Evolutionary conservation across 192 early-diverging fungal species (phyloP), one percentile per base, ranked within the genome.

Genomic region (Geranomyces variabilis): DNA sequence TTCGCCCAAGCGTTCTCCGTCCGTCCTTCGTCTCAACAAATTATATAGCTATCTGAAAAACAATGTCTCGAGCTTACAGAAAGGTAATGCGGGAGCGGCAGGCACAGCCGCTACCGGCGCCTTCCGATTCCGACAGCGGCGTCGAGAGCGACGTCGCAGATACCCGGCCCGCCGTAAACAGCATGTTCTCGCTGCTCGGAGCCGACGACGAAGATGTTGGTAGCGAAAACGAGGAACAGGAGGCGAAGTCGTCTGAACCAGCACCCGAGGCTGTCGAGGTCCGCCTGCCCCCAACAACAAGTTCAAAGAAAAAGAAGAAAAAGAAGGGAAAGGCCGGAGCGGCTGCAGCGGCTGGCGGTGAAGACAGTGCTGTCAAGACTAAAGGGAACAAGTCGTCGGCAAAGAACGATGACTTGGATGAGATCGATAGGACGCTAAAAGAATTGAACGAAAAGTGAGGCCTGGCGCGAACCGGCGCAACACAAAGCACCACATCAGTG

Each of bases 381-480:
- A 48, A 24, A 9, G 69, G 29, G 19, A 61, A 74, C 31, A 59
- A 69, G 30, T 21, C 24, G 33, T 55, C 55, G 62, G 28, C 43
- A 51, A 48, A 63, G 15, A 77, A 84, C 9, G 83, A 89, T 68
- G 85, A 75, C 34, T 63, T 83, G 62, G 81, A 86, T 51, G 91
- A 93, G 63, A 81, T 93, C 46, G 91, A 93, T 59, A 75, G 71
- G 46, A 80, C 85, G 13, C 71, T 92, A 29, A 77, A 79, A 66
- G 84, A 90, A 62, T 74, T 92, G 55, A 84, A 84, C 58, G 74
- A 79, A 44, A 84, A 87, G 84, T 84, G 83, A 70, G 84, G 70
- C 24, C 36, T 45, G 44, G 34, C 7, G 30, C 17, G 31, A 22
- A 13, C 14, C 59, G 45, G 15, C 46, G 26, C 21, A 24, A 51